Percentiles rank a stretch among this genome's conserved stretches.
Evolutionary conservation across 176 grass and related monocot genomes (phyloP).

Genomic region (Oryza nivara): DNA sequence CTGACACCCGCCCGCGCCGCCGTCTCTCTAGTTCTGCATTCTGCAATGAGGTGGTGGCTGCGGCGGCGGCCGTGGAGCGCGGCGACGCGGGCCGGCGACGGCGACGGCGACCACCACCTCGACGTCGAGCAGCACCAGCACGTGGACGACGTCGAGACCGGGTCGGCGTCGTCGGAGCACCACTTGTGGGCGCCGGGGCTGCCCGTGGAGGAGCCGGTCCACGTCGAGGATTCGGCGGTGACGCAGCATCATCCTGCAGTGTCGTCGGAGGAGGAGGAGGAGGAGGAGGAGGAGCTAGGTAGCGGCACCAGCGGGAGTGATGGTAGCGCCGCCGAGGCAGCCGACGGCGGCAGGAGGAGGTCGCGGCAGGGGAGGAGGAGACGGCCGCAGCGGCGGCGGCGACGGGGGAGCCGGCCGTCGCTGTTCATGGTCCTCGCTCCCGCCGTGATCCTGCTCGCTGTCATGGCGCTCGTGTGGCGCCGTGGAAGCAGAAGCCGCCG

Average conservation of each 20-base stretch:
- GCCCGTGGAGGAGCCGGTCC: constrained; percentile 37
- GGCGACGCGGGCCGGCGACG: not conserved
- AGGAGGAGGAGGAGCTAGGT: not conserved
- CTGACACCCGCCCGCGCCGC: too few species aligned
- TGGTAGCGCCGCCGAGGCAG: not conserved
- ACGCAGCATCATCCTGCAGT: not conserved
- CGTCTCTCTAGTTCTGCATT: too few species aligned
- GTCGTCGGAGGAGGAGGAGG: not conserved
- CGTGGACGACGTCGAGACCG: not conserved
- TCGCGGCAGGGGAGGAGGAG: not conserved
- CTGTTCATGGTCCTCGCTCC: constrained; percentile 4
- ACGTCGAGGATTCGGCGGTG: not conserved
- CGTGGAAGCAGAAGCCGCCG: constrained; percentile 16
- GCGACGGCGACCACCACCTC: constrained; percentile 12
- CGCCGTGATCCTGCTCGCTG: constrained; percentile 36
- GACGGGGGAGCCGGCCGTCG: not conserved
- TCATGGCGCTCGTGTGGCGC: constrained; percentile 44
- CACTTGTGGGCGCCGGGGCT: not conserved
- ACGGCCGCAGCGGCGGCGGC: not conserved
- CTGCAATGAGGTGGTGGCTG: constrained; percentile 3
- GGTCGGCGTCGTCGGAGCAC: constrained; percentile 24
- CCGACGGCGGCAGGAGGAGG: not conserved
- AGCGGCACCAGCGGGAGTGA: not conserved
- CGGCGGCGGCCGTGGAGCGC: not conserved
- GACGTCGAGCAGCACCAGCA: not conserved